Evolutionary conservation across 768 basidiomycete species (phyloP), one percentile per base, ranked within the genome.

Genomic region (Mycena floridula): DNA sequence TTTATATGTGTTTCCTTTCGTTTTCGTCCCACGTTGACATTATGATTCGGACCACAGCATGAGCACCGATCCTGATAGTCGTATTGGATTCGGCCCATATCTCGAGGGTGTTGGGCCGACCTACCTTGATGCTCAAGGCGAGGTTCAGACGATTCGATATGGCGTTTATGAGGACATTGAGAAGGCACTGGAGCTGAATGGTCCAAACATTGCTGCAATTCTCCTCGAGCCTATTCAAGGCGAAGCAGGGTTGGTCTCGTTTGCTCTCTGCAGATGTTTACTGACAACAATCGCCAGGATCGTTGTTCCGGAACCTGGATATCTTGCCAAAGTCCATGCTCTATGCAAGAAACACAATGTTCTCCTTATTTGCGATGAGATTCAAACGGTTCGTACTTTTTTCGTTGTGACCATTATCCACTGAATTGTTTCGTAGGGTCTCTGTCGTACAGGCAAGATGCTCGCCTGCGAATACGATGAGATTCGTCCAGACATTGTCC

Each of bases 161-260:
- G 91, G 91, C 24, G 73, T 85, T 48, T 72, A 86, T 20, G 80
- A 79, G 18, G 95, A 96, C 55, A 63, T 98, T n/a, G 78, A 83
- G 59, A 71, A 73, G 9, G 95, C 90, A 5, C 63, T 99, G 24
- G 82, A 89, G 48, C 59, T 82, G 27, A 73, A 93, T 59, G 93
- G 95, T 7, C 64, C 84, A 49, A 74, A 87, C 46, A 81, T 89
- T 21, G 96, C 94, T 5, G 95, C 89, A 1, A 93, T 99, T 72
- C 73, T 99, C 45, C 77, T 99, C 3, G 96, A 99, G 66, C 96
- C 96, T 5, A 98, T 99, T 50, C 96, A 99, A 61, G 95, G 95
- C n/a, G 95, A 97, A 66, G 95, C 95, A 15, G 94, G 92, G 89
- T 91, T 60, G 37, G 87, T 51, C 26, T 39, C 7, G 30, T 27